Evolutionary conservation across 805 yeast species (phyloP).

Genomic region (Wickerhamomyces sydowiorum): DNA sequence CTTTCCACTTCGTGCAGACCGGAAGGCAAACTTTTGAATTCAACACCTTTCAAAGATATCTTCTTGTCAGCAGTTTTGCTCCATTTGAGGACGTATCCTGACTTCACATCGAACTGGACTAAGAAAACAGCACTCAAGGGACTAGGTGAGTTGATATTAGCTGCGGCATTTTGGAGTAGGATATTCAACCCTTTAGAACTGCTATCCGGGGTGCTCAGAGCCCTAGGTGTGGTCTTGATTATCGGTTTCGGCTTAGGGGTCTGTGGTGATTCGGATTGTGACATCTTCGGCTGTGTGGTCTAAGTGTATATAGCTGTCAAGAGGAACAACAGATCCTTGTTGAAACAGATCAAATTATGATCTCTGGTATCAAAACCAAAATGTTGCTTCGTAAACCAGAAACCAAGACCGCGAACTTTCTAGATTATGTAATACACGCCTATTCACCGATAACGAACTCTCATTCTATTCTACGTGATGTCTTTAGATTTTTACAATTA

Average conservation of each 20-base stretch:
- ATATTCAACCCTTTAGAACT: conserved; percentile 2
- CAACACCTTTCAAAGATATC: conserved; percentile 38
- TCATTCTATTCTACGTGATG: background rate
- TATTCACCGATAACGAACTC: too few relatives aligned
- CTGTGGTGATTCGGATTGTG: background rate
- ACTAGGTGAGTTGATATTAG: conserved; percentile 5
- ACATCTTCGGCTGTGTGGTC: background rate
- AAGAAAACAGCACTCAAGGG: conserved; percentile 40
- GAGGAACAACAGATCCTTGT: too few relatives aligned
- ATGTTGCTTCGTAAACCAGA: too few relatives aligned
- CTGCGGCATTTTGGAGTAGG: conserved; percentile 5
- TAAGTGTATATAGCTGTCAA: too few relatives aligned
- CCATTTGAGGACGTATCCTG: conserved; percentile 47
- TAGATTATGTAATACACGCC: too few relatives aligned
- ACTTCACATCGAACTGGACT: conserved; percentile 45
- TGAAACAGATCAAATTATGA: too few relatives aligned
- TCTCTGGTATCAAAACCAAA: too few relatives aligned
- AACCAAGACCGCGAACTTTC: too few relatives aligned
- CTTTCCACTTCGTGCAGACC: conserved; percentile 49
- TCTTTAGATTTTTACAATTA: background rate
- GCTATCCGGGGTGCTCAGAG: background rate
- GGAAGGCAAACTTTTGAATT: conserved; percentile 63
- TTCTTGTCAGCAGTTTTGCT: conserved; percentile 23
- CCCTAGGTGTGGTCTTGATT: background rate
- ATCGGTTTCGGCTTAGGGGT: background rate